Evolutionary conservation across 352 stramenopile species (phyloP).

Genomic region (Phytophthora cajani): DNA sequence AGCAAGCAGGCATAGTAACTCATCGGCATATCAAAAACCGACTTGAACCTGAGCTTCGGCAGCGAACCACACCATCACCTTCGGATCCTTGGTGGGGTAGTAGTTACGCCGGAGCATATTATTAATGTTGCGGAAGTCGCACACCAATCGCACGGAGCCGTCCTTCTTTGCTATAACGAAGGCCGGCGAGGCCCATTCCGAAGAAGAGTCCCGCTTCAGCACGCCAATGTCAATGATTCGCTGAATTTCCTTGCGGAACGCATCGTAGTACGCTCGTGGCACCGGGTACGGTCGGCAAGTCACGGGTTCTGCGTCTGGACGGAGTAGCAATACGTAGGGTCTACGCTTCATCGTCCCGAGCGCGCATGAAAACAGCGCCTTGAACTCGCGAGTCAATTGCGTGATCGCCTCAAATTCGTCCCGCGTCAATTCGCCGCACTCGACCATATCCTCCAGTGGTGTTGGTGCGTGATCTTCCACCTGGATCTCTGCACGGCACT

Average conservation of each 20-base stretch:
- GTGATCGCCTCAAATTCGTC: no score
- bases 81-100: background rate
- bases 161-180: background rate
- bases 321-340: background rate
- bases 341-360: background rate
- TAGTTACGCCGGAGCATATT: background rate
- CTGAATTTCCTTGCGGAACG: background rate
- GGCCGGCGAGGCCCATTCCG: background rate
- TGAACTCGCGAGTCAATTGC: background rate
- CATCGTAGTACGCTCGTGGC: background rate
- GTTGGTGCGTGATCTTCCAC: no score
- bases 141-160: conserved; percentile 3
- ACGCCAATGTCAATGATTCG: conserved; percentile 7
- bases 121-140: conserved; percentile 13
- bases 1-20: background rate
- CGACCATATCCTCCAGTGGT: no score
- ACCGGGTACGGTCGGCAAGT: background rate
- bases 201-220: background rate
- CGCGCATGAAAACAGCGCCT: background rate
- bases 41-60: background rate
- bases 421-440: no score
- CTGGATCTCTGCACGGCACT: background rate
- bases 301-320: background rate
- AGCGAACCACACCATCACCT: background rate
- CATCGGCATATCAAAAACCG: background rate